Conservation (phyloP, 805 yeast genomes). For the Spathaspora passalidarum region DNA sequence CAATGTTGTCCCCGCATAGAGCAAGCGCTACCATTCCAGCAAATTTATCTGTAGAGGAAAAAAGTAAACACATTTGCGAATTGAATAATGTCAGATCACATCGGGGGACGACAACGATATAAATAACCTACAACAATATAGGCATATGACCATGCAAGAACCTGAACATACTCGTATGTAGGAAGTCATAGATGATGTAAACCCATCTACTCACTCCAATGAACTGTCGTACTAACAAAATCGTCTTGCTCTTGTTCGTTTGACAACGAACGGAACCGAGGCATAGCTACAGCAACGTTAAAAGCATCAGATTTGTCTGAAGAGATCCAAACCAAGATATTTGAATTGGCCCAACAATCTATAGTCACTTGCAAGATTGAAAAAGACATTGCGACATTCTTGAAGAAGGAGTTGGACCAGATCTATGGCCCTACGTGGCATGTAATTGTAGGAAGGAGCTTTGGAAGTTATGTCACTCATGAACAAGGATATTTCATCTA, state of each 20-base stretch:
- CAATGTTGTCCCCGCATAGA: no score
- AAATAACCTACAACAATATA: no score
- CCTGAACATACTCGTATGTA: conserved; percentile 10
- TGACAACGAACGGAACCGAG: not conserved
- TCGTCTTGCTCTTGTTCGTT: no score
- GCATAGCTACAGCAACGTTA: conserved; percentile 31
- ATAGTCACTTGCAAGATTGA: conserved; percentile 40
- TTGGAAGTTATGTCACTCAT: conserved; percentile 78
- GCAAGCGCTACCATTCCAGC: not conserved
- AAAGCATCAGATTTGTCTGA: conserved; percentile 47
- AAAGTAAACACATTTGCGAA: no score
- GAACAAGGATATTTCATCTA: conserved; percentile 71
- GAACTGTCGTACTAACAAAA: not conserved
- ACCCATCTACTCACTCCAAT: no score
- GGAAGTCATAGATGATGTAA: not conserved
- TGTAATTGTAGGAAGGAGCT: conserved; percentile 74
- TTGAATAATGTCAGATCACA: no score
- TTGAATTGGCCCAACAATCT: conserved; percentile 46
- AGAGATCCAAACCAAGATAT: conserved; percentile 49
- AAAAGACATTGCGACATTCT: conserved; percentile 61
- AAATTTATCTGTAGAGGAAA: not conserved
- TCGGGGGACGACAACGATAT: no score
- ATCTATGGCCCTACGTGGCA: conserved; percentile 75
- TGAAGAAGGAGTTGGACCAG: conserved; percentile 67
- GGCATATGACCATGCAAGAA: conserved; percentile 6